A percentile compares a stretch with the other conserved stretches of the same genome.
Conservation (phyloP, 1,284 basidiomycete species). For the Irpex lacteus region DNA sequence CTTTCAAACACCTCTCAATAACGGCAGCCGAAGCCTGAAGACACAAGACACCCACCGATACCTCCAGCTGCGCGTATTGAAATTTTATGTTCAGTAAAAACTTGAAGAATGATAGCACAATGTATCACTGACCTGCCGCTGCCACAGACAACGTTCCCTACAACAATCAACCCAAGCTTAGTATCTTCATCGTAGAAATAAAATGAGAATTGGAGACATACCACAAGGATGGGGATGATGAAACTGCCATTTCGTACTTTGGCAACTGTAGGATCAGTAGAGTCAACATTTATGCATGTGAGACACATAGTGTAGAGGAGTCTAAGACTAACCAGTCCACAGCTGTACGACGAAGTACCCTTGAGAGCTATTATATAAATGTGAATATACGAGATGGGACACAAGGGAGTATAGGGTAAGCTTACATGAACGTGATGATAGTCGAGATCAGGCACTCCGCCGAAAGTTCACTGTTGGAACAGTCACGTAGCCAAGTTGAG, state of each 20-base stretch:
- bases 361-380: conserved; percentile 32
- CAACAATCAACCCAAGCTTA: neutral
- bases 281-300: neutral
- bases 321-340: conserved; percentile 16
- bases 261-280: neutral
- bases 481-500: neutral
- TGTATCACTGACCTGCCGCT: neutral
- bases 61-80: neutral
- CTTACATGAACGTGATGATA: conserved; percentile 37
- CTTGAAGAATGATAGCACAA: too few relatives aligned
- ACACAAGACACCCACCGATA: conserved; percentile 3
- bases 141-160: neutral
- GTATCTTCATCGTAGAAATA: neutral
- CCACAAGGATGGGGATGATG: conserved; percentile 4
- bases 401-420: neutral
- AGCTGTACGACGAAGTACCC: conserved; percentile 41
- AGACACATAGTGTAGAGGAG: neutral
- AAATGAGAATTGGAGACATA: neutral
- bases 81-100: too few relatives aligned
- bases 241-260: neutral
- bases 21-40: neutral
- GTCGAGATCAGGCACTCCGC: conserved; percentile 37
- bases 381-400: neutral
- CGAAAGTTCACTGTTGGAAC: conserved; percentile 29
- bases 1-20: neutral